phyloP scores from a whole-genome alignment of 225 moss, liverwort and hornwort species.

The Pseudisothecium myosuroides region DNA sequence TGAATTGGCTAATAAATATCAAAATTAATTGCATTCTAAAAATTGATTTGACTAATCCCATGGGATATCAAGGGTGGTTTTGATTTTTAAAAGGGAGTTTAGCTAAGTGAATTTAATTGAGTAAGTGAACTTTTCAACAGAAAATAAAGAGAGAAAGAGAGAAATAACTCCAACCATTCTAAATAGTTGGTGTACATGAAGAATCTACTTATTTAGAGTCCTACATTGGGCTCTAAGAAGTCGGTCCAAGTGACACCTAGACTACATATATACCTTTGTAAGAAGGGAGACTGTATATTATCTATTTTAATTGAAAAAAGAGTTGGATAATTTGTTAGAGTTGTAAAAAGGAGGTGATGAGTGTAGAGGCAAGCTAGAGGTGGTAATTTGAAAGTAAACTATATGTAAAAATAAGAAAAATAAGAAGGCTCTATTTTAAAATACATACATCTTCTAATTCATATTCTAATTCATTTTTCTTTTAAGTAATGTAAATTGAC shows the following conservation, averaged over 20 bases:
- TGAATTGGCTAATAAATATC: not conserved
- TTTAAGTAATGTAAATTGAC: too few species aligned
- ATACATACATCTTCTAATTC: too few species aligned
- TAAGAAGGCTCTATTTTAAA: too few species aligned
- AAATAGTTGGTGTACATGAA: not conserved
- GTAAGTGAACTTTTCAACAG: accelerated
- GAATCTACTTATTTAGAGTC: accelerated
- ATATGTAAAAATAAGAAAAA: too few species aligned
- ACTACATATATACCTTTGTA: not conserved
- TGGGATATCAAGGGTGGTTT: not conserved
- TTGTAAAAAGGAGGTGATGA: too few species aligned
- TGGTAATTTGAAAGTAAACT: too few species aligned
- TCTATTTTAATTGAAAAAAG: not conserved
- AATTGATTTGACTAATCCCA: not conserved
- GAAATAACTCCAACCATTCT: not conserved
- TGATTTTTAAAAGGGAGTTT: not conserved
- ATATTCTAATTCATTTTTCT: too few species aligned
- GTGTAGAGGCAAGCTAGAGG: too few species aligned
- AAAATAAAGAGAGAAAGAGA: not conserved
- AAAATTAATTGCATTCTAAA: not conserved
- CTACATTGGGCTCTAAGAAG: accelerated
- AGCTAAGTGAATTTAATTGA: not conserved
- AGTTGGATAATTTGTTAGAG: not conserved
- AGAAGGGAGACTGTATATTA: not conserved
- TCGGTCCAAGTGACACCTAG: not conserved